Conservation (phyloP, 176 grass and related monocot species). For the Rhipidocladum racemiflorum region DNA sequence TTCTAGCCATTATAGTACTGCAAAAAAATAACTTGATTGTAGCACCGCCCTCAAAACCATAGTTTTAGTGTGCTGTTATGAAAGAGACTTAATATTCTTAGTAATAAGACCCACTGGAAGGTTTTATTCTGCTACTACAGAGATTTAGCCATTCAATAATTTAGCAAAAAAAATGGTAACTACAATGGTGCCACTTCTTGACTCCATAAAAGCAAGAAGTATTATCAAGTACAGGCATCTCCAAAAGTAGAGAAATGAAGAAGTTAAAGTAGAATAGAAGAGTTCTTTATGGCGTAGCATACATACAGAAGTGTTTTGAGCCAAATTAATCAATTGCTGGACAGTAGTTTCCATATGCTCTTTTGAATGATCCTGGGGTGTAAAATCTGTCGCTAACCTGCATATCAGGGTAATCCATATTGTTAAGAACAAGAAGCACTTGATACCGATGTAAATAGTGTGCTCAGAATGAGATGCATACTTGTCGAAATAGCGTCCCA, state of each 20-base stretch:
- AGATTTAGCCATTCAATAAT: neutral
- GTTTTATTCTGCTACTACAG: neutral
- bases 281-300: neutral
- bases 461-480: constrained; percentile 19
- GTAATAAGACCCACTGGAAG: neutral
- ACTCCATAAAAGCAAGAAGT: neutral
- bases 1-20: neutral
- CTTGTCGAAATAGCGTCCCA: constrained; percentile 87
- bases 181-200: neutral
- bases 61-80: neutral
- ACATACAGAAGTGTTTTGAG: constrained; percentile 90
- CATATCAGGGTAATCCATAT: constrained; percentile 25
- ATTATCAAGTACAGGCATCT: neutral
- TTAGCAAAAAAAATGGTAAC: neutral
- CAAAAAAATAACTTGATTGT: neutral
- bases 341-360: constrained; percentile 55
- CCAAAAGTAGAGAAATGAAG: neutral
- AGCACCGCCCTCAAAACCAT: neutral
- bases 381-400: constrained; percentile 62
- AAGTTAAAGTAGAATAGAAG: neutral
- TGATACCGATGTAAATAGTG: neutral
- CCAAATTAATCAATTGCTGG: constrained; percentile 69
- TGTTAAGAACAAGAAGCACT: constrained; percentile 30
- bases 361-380: constrained; percentile 70
- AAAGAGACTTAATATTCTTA: neutral